Evolutionary conservation across 2,329 filamentous ascomycete genomes (phyloP).

Genomic region (Monosporascus sp.): DNA sequence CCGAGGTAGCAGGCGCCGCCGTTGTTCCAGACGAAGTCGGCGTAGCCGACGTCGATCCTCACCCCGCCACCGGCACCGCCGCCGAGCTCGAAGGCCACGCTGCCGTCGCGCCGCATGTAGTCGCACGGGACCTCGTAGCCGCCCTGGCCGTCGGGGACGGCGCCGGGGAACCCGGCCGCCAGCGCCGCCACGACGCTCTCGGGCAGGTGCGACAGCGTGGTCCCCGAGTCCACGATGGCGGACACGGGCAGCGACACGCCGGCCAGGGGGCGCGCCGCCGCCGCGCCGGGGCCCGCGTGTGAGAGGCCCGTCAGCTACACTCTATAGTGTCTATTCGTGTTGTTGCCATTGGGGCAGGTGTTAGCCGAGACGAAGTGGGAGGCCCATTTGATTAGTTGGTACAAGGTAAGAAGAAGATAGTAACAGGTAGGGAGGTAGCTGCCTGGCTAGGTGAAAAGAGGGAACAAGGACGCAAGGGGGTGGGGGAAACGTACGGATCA

Average conservation of each 20-base stretch:
- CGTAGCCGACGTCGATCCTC: slow-evolving; percentile 21
- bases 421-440: slow-evolving; percentile 14
- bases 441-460: slow-evolving; percentile 4
- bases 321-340: slow-evolving; percentile 21
- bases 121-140: slow-evolving; percentile 41
- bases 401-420: background rate
- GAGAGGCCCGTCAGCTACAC: slow-evolving; percentile 19
- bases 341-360: background rate
- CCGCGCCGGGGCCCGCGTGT: slow-evolving; percentile 11
- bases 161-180: slow-evolving; percentile 36
- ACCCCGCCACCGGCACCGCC: slow-evolving; percentile 26
- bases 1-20: slow-evolving; percentile 23
- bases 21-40: slow-evolving; percentile 27
- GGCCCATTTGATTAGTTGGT: background rate
- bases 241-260: slow-evolving; percentile 27
- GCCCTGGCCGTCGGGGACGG: slow-evolving; percentile 33
- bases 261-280: slow-evolving; percentile 3
- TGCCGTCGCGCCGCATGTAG: slow-evolving; percentile 30
- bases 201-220: slow-evolving; percentile 44
- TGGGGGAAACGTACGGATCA: slow-evolving; percentile 22
- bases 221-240: slow-evolving; percentile 49
- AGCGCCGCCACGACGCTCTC: slow-evolving; percentile 36
- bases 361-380: no score
- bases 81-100: slow-evolving; percentile 45
- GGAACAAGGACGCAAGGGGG: slow-evolving; percentile 7